Base-by-base conservation (phyloP, 257 asterid species). In the Solanum arcanum region DNA sequence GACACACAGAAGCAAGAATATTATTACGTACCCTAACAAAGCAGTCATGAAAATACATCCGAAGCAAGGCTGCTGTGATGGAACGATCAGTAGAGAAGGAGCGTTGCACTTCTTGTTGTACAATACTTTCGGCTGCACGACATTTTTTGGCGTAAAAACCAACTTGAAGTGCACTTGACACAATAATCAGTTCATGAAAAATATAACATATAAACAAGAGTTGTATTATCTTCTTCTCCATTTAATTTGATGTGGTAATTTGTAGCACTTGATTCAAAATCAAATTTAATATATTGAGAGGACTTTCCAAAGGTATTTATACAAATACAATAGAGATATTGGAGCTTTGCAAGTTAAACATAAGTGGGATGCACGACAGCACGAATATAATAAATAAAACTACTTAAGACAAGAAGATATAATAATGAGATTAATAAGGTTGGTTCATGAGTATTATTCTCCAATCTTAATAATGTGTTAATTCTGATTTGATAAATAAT, bases 41-140 rank as follows among this genome's bases (percentile, higher is more conserved):
- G 89, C 99, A 96, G 87, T 96, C 98, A 21, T 96, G 98, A 33
- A 96, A 96, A 89, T 96, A 94, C 98, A 96, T 90, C 60, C 96
- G 89, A 77, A 96, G 98, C 92, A 96, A 88, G 16, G 98, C 97
- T 7, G 99, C 92, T 0, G 98, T 91, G 6, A 92, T 92, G 27
- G 98, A 93, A 68, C 86, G 94, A 86, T 94, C 98, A 7, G 35
- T 41, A 23, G 15, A 84, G 44, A 96, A 96, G 3, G 90, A 74
- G 13, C 70, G 90, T 10, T 86, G 91, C 78, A 96, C 98, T 13
- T 88, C 88, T 88, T 89, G 89, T 86, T 83, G 93, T 68, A 95
- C 62, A 21, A 94, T 88, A 0, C 92, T 33, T 86, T 94, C 96
- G 0, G 95, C 97, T 52, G 15, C 73, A 0, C 94, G 91, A 14